Conservation (phyloP, 306 rosid genomes). For the Chamaecrista fasciculata region DNA sequence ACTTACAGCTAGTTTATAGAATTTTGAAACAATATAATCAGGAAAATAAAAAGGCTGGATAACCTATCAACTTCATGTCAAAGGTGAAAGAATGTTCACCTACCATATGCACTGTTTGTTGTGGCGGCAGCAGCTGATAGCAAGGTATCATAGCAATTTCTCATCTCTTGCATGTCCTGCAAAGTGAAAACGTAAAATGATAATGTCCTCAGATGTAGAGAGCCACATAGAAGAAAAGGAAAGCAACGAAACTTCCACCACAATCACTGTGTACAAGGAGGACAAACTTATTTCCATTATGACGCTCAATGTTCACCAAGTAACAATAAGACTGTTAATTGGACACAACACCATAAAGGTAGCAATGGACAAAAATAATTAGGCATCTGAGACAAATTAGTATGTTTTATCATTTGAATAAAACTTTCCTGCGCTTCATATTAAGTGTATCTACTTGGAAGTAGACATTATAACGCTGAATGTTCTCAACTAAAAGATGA, state of each 20-base stretch:
- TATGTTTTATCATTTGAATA: neutral
- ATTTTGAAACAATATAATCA: neutral
- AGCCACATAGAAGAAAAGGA: neutral
- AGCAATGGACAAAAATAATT: neutral
- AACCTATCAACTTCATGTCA: slow-evolving; percentile 7
- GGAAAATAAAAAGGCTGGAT: neutral
- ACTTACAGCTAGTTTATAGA: neutral
- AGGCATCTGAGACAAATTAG: slow-evolving; percentile 2
- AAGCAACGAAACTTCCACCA: neutral
- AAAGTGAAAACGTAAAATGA: slow-evolving; percentile 6
- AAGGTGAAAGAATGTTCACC: slow-evolving; percentile 41
- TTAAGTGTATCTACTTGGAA: neutral
- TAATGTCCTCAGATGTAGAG: slow-evolving; percentile 5
- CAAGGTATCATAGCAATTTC: slow-evolving; percentile 78
- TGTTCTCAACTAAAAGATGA: neutral
- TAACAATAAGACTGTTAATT: neutral
- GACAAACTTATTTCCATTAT: neutral
- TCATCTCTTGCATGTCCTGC: slow-evolving; percentile 85
- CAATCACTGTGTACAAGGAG: neutral
- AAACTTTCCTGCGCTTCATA: neutral
- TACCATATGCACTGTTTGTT: slow-evolving; percentile 82
- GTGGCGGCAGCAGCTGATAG: slow-evolving; percentile 93
- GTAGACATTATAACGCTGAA: neutral
- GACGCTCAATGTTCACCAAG: neutral
- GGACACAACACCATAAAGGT: neutral